These are phyloP conservation scores for Podospora didyma DNA, from an alignment of 495 filamentous ascomycete species.

Conservation along the genomic window DNA sequence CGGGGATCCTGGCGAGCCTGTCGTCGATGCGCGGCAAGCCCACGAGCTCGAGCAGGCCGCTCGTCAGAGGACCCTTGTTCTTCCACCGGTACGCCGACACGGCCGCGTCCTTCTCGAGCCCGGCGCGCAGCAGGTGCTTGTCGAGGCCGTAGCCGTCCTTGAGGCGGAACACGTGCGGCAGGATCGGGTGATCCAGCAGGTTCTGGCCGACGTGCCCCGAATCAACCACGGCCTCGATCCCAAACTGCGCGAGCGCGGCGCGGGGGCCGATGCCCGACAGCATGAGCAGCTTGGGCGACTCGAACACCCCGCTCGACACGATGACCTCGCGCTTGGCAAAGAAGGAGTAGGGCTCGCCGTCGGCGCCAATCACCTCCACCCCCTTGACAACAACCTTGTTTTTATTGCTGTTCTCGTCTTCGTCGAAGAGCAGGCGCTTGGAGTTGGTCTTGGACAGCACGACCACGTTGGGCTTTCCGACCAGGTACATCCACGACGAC, in stretches of 20 bases:
- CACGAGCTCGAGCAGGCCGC: slow-evolving; percentile 52
- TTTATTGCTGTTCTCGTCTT: slow-evolving; percentile 30
- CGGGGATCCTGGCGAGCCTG: slow-evolving; percentile 41
- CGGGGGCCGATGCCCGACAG: slow-evolving; percentile 27
- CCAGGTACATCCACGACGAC: slow-evolving; percentile 48
- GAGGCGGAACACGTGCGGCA: slow-evolving; percentile 52
- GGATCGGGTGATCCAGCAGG: slow-evolving; percentile 52
- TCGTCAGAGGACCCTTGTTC: slow-evolving; percentile 47
- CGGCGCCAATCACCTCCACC: slow-evolving; percentile 31
- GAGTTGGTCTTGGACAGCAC: slow-evolving; percentile 46
- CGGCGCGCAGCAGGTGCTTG: slow-evolving; percentile 48
- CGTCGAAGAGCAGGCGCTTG: slow-evolving; percentile 53
- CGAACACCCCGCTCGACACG: slow-evolving; percentile 35
- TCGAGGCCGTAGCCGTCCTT: slow-evolving; percentile 55
- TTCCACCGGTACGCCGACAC: slow-evolving; percentile 43
- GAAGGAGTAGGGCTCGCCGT: slow-evolving; percentile 36
- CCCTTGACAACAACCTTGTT: slow-evolving; percentile 33
- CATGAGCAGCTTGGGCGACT: slow-evolving; percentile 47
- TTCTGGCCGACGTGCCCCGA: slow-evolving; percentile 46
- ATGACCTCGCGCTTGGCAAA: slow-evolving; percentile 53
- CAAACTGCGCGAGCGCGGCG: background rate
- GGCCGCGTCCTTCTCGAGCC: slow-evolving; percentile 41
- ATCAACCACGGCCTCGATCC: background rate
- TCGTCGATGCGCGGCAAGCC: slow-evolving; percentile 56
- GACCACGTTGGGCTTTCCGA: slow-evolving; percentile 53